Percentiles rank a stretch among this genome's conserved stretches.
Conservation (phyloP, 768 basidiomycete species). For the Boletus reticulatus region DNA sequence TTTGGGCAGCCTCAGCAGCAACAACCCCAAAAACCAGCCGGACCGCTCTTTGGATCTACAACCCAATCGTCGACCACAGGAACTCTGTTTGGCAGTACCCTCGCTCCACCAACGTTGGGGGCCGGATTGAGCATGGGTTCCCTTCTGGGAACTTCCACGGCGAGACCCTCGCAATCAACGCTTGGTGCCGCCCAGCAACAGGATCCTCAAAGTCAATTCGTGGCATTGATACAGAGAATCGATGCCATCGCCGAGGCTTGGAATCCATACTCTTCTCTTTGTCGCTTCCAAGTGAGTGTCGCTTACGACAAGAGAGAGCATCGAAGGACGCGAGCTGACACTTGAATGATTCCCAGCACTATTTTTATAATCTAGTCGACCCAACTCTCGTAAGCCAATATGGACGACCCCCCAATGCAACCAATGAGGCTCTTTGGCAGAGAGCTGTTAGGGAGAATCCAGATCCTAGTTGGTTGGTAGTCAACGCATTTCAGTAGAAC, state of each 20-base stretch:
- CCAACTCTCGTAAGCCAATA: constrained; percentile 64
- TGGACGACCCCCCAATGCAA: constrained; percentile 68
- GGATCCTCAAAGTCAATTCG: constrained; percentile 61
- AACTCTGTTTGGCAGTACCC: constrained; percentile 36
- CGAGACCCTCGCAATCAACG: constrained; percentile 34
- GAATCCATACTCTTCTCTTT: constrained; percentile 64
- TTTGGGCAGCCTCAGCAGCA: constrained; percentile 25
- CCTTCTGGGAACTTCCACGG: constrained; percentile 29
- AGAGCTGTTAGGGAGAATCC: constrained; percentile 81
- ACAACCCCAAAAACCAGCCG: constrained; percentile 20
- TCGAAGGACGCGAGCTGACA: not conserved
- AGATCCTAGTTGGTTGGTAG: constrained; percentile 64
- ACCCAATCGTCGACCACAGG: constrained; percentile 25
- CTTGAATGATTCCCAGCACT: constrained; percentile 45
- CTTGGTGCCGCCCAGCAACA: constrained; percentile 44
- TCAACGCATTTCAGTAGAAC: not conserved
- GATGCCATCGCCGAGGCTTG: constrained; percentile 67
- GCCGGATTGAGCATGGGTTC: constrained; percentile 22
- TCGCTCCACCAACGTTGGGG: constrained; percentile 33
- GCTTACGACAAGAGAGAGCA: not conserved
- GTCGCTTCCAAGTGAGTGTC: constrained; percentile 70
- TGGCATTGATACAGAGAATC: constrained; percentile 53
- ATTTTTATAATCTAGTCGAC: constrained; percentile 83
- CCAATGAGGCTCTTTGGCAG: constrained; percentile 73
- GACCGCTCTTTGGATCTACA: constrained; percentile 34